A percentile compares a stretch with the other conserved stretches of the same genome.
These are phyloP conservation scores for Haematococcus sp. DNA, from an alignment of 139 green algal species.

Conservation along the genomic window DNA sequence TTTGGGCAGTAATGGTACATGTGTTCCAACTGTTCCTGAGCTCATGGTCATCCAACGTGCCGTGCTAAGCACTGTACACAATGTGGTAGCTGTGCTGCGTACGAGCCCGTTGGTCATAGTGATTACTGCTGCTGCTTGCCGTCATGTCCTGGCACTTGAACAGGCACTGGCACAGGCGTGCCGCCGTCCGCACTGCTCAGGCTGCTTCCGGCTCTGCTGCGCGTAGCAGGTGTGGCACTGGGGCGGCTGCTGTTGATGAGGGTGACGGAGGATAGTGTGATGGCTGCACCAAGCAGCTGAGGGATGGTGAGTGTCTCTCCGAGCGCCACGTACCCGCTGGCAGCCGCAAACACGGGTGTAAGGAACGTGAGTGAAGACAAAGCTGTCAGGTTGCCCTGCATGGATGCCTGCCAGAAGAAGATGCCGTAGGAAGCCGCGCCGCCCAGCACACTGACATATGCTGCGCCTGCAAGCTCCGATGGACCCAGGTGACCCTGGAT, in stretches of 20 bases:
- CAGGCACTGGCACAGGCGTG: too few species aligned
- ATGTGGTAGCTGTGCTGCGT: too few species aligned
- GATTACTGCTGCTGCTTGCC: too few species aligned
- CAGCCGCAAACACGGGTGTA: conserved; percentile 74
- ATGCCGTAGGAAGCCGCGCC: conserved; percentile 88
- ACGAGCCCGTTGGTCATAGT: too few species aligned
- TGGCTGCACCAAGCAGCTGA: conserved; percentile 80
- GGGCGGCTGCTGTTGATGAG: conserved; percentile 54
- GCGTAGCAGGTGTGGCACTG: background rate
- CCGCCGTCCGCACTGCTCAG: background rate
- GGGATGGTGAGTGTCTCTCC: conserved; percentile 78
- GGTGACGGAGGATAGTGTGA: conserved; percentile 85
- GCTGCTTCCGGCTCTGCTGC: background rate
- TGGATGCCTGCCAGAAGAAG: conserved; percentile 75
- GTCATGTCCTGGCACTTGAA: too few species aligned
- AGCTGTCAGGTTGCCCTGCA: conserved; percentile 80
- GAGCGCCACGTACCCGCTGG: conserved; percentile 70
- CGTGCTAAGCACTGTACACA: too few species aligned
- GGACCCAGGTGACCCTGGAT: background rate
- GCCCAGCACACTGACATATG: conserved; percentile 88
- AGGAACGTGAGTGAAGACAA: conserved; percentile 95
- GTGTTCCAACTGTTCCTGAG: too few species aligned
- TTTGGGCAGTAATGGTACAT: too few species aligned
- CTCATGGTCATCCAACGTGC: too few species aligned
- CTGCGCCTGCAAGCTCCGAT: conserved; percentile 34